Conservation (phyloP, 1,284 basidiomycete species). For the Cystobasidiaceae sp. region DNA sequence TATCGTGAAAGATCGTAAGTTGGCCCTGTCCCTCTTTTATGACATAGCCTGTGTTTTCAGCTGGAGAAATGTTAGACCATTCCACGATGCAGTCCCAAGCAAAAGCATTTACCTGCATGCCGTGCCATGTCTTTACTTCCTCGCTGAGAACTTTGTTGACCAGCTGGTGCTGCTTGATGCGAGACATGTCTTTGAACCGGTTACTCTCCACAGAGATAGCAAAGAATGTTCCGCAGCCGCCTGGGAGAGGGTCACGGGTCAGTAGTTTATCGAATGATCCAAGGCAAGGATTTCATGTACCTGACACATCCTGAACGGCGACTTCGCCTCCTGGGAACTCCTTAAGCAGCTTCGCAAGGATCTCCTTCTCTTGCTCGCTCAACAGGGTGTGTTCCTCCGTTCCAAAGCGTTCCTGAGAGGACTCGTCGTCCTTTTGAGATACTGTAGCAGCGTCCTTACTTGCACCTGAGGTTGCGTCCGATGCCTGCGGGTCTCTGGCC, state of each 20-base stretch:
- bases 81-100: no score
- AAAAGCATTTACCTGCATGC: constrained; percentile 85
- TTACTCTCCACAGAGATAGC: constrained; percentile 81
- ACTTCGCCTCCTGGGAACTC: constrained; percentile 46
- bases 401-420: neutral
- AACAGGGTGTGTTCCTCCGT: constrained; percentile 23
- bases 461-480: neutral
- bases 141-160: constrained; percentile 82
- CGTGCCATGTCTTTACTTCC: constrained; percentile 88
- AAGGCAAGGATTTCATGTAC: constrained; percentile 50
- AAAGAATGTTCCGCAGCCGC: constrained; percentile 94
- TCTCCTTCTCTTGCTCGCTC: constrained; percentile 30
- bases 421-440: constrained; percentile 8
- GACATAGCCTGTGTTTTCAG: no score
- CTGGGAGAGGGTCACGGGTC: constrained; percentile 50
- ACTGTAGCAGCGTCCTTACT: constrained; percentile 10
- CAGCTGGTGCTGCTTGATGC: constrained; percentile 88
- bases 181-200: constrained; percentile 76
- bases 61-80: no score
- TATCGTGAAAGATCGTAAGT: no score
- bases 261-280: neutral
- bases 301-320: constrained; percentile 82
- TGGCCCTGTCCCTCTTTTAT: no score
- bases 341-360: constrained; percentile 19
- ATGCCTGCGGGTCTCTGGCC: constrained; percentile 13